Base-by-base conservation (phyloP, 805 yeast genomes). In the Starmerella powellii region DNA sequence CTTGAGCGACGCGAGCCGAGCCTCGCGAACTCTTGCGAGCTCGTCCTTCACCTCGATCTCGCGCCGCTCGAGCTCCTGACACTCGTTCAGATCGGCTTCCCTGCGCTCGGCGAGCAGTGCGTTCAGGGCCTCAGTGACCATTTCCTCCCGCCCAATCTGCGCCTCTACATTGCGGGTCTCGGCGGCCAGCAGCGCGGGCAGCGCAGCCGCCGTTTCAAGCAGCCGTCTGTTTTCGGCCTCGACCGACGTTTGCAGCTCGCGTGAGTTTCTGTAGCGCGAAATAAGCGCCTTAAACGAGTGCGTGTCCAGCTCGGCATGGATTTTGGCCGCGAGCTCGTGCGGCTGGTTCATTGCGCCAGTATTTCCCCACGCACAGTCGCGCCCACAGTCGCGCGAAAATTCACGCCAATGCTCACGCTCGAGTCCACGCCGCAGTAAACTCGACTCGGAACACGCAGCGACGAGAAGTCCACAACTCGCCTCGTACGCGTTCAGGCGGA, bases 341-440 rank as follows among this genome's bases (percentile, higher is more conserved):
- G 40, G 40, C 19, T 37, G 40, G 40, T 37, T 37, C 40, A 37
- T 29, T 34, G 23, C 6, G 15, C 31, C 8, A 26, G n/a, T n/a
- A n/a, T n/a, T n/a, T n/a, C n/a, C n/a, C n/a, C n/a, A n/a, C n/a
- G n/a, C n/a, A n/a, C n/a, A n/a, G n/a, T n/a, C n/a, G n/a, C n/a
- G n/a, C n/a, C n/a, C n/a, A n/a, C n/a, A n/a, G n/a, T n/a, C n/a
- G n/a, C n/a, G n/a, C n/a, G n/a, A n/a, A n/a, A n/a, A n/a, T n/a
- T n/a, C n/a, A n/a, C n/a, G n/a, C n/a, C n/a, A n/a, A n/a, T n/a
- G n/a, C n/a, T n/a, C n/a, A n/a, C n/a, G n/a, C n/a, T n/a, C n/a
- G n/a, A n/a, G n/a, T n/a, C n/a, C n/a, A n/a, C n/a, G n/a, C n/a
- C n/a, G n/a, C n/a, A n/a, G n/a, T n/a, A n/a, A n/a, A n/a, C n/a